These are phyloP conservation scores for Aegilops longissima DNA, from an alignment of 176 grass and related monocot species.

Conservation along the genomic window DNA sequence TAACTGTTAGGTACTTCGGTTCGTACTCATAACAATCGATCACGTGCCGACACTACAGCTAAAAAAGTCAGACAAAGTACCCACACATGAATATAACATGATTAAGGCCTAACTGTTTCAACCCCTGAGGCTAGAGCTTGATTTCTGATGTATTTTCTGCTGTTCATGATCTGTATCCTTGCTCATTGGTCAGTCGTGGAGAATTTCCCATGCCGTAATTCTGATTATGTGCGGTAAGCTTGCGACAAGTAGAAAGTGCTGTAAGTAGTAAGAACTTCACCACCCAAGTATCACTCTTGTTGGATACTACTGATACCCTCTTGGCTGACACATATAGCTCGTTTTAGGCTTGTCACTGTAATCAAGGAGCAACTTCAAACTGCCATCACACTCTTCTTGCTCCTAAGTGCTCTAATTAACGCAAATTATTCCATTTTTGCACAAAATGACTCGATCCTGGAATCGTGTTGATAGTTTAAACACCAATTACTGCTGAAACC, in stretches of 20 bases:
- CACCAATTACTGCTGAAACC: no score
- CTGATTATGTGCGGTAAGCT: neutral
- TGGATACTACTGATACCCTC: neutral
- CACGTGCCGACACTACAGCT: neutral
- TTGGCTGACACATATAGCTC: neutral
- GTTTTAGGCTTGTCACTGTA: no score
- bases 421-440: no score
- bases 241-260: neutral
- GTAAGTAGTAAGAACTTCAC: neutral
- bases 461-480: no score
- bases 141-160: neutral
- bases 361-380: no score
- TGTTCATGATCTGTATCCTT: neutral
- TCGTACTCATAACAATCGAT: neutral
- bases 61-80: neutral
- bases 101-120: neutral
- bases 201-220: neutral
- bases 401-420: no score
- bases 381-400: no score
- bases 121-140: neutral
- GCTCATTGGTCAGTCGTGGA: neutral
- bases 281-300: neutral
- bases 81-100: neutral
- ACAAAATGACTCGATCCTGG: no score
- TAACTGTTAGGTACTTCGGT: neutral